A percentile compares a stretch with the other conserved stretches of the same genome.
phyloP scores from a whole-genome alignment of 148 eudicot species.

The Cornus kousa region DNA sequence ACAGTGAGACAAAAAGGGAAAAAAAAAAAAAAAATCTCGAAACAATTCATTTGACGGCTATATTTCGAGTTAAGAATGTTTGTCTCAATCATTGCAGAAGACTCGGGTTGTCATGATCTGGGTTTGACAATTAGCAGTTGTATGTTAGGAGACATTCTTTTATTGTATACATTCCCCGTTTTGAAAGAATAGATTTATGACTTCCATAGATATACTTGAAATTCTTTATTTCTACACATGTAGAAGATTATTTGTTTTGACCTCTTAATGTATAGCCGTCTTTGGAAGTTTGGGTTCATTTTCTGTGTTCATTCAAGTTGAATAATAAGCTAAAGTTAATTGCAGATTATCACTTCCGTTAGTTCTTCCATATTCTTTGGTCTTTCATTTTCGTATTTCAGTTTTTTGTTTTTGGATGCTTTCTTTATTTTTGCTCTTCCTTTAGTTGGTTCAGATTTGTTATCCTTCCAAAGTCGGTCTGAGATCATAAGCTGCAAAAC shows the following conservation, averaged over 20 bases:
- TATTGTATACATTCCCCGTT: neutral
- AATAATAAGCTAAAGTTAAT: neutral
- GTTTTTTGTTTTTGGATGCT: too few species aligned
- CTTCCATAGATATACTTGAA: neutral
- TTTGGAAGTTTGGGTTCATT: neutral
- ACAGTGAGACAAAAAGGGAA: conserved; percentile 18
- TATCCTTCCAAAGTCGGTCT: too few species aligned
- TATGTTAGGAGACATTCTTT: neutral
- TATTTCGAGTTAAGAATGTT: neutral
- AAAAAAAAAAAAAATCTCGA: neutral
- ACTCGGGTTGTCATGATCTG: conserved; percentile 15
- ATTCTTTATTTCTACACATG: neutral
- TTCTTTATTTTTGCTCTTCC: too few species aligned
- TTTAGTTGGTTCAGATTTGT: too few species aligned
- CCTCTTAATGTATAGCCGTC: neutral
- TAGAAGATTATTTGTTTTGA: neutral
- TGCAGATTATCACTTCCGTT: neutral
- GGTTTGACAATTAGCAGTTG: neutral
- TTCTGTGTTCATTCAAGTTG: neutral
- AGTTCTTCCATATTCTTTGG: neutral
- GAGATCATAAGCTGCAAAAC: too few species aligned
- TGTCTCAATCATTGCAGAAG: neutral
- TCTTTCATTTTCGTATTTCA: too few species aligned
- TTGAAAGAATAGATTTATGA: neutral
- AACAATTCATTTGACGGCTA: neutral